Evolutionary conservation across 176 grass and related monocot species (phyloP).

Genomic region (Miscanthus lutarioriparius): DNA sequence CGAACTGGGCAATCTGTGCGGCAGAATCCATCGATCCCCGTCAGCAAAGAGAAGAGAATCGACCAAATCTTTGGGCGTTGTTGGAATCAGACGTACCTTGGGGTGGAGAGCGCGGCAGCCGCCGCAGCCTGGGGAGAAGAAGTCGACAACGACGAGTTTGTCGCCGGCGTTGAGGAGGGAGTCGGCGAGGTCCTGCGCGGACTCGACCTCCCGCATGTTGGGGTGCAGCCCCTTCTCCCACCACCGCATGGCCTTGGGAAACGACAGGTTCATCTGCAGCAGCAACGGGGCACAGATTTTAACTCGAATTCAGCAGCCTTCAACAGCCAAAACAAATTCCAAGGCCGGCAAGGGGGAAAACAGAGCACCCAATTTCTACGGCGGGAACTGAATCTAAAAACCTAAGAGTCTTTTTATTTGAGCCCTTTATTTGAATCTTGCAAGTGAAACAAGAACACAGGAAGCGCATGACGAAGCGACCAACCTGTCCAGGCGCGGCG

Average conservation of each 20-base stretch:
- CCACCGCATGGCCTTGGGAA: constrained; percentile 61
- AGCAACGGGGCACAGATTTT: neutral
- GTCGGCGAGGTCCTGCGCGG: constrained; percentile 58
- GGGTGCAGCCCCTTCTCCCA: constrained; percentile 56
- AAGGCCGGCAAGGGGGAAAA: neutral
- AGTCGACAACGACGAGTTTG: constrained; percentile 65
- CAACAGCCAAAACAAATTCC: neutral
- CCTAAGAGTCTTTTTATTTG: neutral
- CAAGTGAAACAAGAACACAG: neutral
- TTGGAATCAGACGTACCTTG: constrained; percentile 49
- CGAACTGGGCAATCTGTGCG: constrained; percentile 75
- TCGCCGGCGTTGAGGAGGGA: constrained; percentile 56
- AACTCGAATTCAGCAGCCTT: neutral
- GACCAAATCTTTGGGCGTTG: neutral
- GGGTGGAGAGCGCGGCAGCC: constrained; percentile 83
- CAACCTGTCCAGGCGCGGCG: constrained; percentile 44
- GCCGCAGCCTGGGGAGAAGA: constrained; percentile 75
- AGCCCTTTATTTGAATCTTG: neutral
- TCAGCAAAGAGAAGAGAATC: neutral
- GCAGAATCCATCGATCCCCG: neutral
- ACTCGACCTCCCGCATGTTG: constrained; percentile 64
- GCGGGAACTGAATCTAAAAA: neutral
- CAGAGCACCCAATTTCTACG: neutral
- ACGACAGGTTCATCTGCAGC: constrained; percentile 57
- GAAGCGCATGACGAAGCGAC: neutral